phyloP scores from a whole-genome alignment of 2,329 filamentous ascomycete species.

The Phialophora expanda region DNA sequence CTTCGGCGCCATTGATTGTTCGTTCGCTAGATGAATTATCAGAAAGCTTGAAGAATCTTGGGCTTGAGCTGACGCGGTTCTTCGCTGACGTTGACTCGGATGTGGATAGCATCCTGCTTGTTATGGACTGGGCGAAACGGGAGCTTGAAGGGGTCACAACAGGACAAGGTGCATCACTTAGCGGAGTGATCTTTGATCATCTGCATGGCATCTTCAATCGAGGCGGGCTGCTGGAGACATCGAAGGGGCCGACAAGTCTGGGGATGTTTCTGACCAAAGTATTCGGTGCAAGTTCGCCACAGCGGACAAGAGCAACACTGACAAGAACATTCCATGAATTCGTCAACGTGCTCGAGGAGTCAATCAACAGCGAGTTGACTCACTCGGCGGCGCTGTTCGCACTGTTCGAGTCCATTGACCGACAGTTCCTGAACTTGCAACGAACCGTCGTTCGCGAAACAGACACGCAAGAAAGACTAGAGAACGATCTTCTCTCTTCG shows the following conservation, averaged over 20 bases:
- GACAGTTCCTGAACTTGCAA: constrained; percentile 85
- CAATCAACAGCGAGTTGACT: constrained; percentile 81
- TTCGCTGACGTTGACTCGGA: constrained; percentile 93
- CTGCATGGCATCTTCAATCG: constrained; percentile 76
- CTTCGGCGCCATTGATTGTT: constrained; percentile 83
- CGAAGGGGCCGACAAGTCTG: constrained; percentile 65
- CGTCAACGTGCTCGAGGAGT: constrained; percentile 83
- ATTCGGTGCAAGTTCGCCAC: constrained; percentile 79
- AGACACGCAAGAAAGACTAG: constrained; percentile 76
- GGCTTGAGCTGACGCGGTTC: constrained; percentile 85
- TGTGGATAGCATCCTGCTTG: constrained; percentile 87
- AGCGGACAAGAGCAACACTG: constrained; percentile 78
- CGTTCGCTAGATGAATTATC: constrained; percentile 82
- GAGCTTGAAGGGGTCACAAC: constrained; percentile 75
- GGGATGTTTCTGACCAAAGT: constrained; percentile 72
- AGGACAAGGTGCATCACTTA: constrained; percentile 49
- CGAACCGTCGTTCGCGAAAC: constrained; percentile 84
- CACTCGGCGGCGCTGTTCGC: constrained; percentile 80
- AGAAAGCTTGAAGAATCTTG: constrained; percentile 81
- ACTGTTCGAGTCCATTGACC: constrained; percentile 90
- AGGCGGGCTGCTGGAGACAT: constrained; percentile 49
- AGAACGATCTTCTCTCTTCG: constrained; percentile 79
- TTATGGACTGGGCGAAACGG: constrained; percentile 94
- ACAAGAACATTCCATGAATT: constrained; percentile 90
- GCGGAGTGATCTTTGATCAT: constrained; percentile 72